Conservation (phyloP, 2,329 filamentous ascomycete genomes). For the Ascosphaera apis region DNA sequence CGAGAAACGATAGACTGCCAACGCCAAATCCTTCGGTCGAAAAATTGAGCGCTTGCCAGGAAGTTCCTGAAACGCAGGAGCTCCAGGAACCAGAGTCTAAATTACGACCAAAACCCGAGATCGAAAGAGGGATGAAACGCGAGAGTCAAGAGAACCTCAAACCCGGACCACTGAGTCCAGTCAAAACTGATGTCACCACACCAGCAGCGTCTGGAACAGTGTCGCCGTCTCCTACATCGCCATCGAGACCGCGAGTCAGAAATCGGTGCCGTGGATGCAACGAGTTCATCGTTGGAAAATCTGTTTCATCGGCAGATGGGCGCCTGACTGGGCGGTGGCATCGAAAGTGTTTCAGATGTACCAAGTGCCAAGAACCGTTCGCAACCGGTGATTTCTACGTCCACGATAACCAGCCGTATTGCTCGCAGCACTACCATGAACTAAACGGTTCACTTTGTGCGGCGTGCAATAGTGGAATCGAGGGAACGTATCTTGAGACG, state of each 20-base stretch:
- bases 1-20: not conserved
- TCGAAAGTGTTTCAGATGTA: conserved; percentile 83
- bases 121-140: not conserved
- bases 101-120: not conserved
- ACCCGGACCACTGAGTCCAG: not conserved
- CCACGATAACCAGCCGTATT: conserved; percentile 66
- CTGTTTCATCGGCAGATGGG: conserved; percentile 79
- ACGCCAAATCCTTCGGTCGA: not conserved
- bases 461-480: conserved; percentile 62
- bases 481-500: conserved; percentile 82
- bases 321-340: conserved; percentile 83
- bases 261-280: conserved; percentile 63
- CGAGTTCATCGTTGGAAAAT: conserved; percentile 63
- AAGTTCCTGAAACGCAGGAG: not conserved
- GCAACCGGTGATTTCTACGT: conserved; percentile 83
- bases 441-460: conserved; percentile 71
- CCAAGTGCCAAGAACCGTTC: conserved; percentile 60
- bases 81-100: not conserved
- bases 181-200: not conserved
- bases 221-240: conserved; percentile 3
- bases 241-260: not conserved
- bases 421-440: conserved; percentile 77
- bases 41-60: not conserved
- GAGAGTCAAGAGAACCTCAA: not conserved
- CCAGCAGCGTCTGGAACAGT: conserved; percentile 2